Conservation (phyloP, 208 protist genomes). For the Leishmania tropica region DNA sequence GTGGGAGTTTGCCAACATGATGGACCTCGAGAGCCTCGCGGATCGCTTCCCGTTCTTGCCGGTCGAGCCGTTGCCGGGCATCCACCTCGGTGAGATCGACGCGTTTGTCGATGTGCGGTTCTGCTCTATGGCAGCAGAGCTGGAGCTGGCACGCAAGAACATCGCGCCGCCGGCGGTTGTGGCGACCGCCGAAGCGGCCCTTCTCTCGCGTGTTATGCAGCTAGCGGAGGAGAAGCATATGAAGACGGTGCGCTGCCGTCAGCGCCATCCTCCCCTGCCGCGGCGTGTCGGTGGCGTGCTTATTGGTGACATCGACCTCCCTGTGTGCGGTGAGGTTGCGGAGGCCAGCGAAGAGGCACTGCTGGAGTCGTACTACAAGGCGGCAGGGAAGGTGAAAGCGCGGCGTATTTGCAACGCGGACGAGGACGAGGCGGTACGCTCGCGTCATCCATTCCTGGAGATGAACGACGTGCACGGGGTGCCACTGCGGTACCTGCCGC, state of each 20-base stretch:
- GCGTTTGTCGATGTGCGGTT: conserved; percentile 39
- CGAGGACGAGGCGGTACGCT: conserved; percentile 67
- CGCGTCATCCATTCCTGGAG: conserved; percentile 71
- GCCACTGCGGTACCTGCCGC: conserved; percentile 49
- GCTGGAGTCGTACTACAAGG: conserved; percentile 18
- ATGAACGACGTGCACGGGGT: conserved; percentile 55
- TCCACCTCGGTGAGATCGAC: conserved; percentile 39
- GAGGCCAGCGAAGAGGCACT: conserved; percentile 28
- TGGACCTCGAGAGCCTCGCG: conserved; percentile 35
- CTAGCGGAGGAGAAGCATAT: conserved; percentile 20
- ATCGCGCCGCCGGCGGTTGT: conserved; percentile 12
- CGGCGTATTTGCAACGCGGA: conserved; percentile 41
- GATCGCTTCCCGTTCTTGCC: conserved; percentile 54
- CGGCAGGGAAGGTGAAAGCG: conserved; percentile 13
- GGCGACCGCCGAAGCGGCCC: conserved; percentile 12
- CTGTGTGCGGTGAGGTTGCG: conserved; percentile 8
- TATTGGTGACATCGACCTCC: conserved; percentile 42
- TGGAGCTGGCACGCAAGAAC: conserved; percentile 32
- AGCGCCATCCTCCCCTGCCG: conserved; percentile 36
- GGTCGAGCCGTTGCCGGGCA: conserved; percentile 45
- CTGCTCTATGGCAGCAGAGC: conserved; percentile 33
- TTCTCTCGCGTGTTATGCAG: conserved; percentile 12
- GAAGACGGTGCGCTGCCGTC: conserved; percentile 21
- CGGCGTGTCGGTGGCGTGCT: conserved; percentile 46
- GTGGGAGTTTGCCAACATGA: conserved; percentile 32